Evolutionary conservation across 2,329 filamentous ascomycete genomes (phyloP), one percentile per base, ranked within the genome.

Genomic region (Pseudogymnoascus sp.): DNA sequence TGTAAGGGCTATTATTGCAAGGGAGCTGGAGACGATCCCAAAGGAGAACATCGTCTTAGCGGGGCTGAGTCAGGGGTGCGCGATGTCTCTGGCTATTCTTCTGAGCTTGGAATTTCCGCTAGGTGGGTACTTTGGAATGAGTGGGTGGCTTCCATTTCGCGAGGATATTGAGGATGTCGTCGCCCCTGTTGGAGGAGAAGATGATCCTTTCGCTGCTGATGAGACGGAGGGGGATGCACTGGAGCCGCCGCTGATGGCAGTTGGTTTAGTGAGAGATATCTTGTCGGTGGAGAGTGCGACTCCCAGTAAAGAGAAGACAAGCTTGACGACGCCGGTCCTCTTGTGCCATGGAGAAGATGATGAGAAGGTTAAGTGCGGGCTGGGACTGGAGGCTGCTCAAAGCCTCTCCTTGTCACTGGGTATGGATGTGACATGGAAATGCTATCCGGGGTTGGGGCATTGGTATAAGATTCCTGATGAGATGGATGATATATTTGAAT

Each of bases 31-130:
- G 62, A 68, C 64, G 12, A 68, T 73, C 51, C 70, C 62, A 61
- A 70, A 58, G 31, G 35, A 65, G 17, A 80, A 79, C 59, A 71
- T 84, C 12, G 69, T 83, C 5, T 64, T 84, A 0, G 79, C 80
- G 13, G 80, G 81, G 0, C 64, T 84, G n/a, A 82, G 81, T 66
- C 79, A 83, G 65, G 81, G 81, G 0, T 82, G 78, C 65, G 81
- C 80, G 0, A 76, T 77, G 66, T 71, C 73, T 0, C 65, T 83
- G 8, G 71, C 76, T 17, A 65, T 75, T 1, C 67, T 81, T 17
- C 68, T 84, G 2, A 72, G 70, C 15, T 74, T 76, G n/a, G 71
- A 70, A 7, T 27, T 33, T 15, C 62, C 66, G 0, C 58, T 81
- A 1, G 78, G 77, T 0, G 79, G 75, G 1, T 79, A 77, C 61